phyloP scores from a whole-genome alignment of 345 rosid species.

The Rhizophora mangle region DNA sequence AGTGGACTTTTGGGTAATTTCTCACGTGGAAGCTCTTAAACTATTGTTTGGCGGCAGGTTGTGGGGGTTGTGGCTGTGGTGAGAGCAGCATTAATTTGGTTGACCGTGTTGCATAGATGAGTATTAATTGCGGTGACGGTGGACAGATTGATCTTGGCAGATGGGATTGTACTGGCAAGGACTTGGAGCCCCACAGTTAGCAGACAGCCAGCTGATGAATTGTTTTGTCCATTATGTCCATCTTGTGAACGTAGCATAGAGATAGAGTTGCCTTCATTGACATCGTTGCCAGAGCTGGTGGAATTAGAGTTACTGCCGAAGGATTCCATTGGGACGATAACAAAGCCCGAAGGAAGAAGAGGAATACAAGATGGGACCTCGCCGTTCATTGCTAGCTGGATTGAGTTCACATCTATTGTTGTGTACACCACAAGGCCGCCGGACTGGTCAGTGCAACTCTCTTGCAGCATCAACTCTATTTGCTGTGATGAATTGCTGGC shows the following conservation, averaged over 20 bases:
- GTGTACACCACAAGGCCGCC: constrained; percentile 79
- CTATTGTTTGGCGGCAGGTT: constrained; percentile 25
- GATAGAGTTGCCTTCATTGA: constrained; percentile 14
- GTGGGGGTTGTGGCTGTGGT: constrained; percentile 10
- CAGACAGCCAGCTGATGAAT: constrained; percentile 39
- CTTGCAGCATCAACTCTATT: constrained; percentile 86
- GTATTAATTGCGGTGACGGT: constrained; percentile 56
- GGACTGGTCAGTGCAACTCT: constrained; percentile 76
- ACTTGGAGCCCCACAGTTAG: constrained; percentile 84
- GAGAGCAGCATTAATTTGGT: constrained; percentile 63
- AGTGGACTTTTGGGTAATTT: constrained; percentile 47
- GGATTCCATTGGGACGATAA: constrained; percentile 49
- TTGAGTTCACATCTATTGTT: constrained; percentile 60
- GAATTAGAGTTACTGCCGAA: background rate
- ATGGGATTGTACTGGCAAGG: constrained; percentile 61
- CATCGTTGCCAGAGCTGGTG: background rate
- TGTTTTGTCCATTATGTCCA: constrained; percentile 4
- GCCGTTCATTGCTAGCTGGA: constrained; percentile 75
- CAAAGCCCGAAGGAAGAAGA: constrained; percentile 74
- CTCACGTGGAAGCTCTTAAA: constrained; percentile 1
- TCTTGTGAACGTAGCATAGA: constrained; percentile 15
- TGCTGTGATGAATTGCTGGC: constrained; percentile 82
- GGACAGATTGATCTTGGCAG: constrained; percentile 73
- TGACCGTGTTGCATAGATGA: constrained; percentile 62
- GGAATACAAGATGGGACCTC: constrained; percentile 77